A percentile compares a stretch with the other conserved stretches of the same genome.
phyloP scores from a whole-genome alignment of 2,329 filamentous ascomycete species.

The Xylariaceae sp. region DNA sequence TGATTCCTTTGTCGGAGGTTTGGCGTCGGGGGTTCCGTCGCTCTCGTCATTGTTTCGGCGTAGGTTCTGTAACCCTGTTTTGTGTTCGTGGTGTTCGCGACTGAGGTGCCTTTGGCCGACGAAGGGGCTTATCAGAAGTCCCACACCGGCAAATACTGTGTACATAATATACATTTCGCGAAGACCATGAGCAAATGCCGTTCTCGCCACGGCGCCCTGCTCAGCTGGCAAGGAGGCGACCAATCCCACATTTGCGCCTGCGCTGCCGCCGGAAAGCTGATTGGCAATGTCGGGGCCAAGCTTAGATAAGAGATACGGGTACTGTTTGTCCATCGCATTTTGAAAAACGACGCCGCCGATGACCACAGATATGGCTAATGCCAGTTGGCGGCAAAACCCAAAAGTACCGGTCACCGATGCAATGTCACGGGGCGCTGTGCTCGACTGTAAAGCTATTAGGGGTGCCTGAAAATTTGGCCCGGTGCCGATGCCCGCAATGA shows the following conservation, averaged over 20 bases:
- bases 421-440: constrained; percentile 63
- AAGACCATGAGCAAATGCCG: constrained; percentile 53
- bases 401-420: constrained; percentile 71
- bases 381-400: constrained; percentile 68
- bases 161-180: constrained; percentile 63
- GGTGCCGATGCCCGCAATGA: constrained; percentile 65
- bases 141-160: constrained; percentile 51
- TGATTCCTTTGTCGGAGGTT: not conserved
- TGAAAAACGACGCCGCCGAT: constrained; percentile 80
- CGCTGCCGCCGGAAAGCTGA: constrained; percentile 52
- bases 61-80: constrained; percentile 55
- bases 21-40: not conserved
- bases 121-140: constrained; percentile 50
- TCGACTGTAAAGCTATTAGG: constrained; percentile 68
- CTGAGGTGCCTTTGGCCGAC: constrained; percentile 54
- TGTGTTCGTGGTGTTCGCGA: constrained; percentile 59
- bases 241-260: constrained; percentile 54
- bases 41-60: constrained; percentile 24
- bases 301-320: constrained; percentile 48
- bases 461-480: constrained; percentile 72
- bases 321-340: constrained; percentile 67
- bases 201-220: constrained; percentile 40
- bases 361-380: constrained; percentile 69
- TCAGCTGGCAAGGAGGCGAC: constrained; percentile 48
- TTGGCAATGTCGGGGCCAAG: constrained; percentile 52